Evolutionary conservation across 768 basidiomycete genomes (phyloP).

Genomic region (Leccinum imitatum): DNA sequence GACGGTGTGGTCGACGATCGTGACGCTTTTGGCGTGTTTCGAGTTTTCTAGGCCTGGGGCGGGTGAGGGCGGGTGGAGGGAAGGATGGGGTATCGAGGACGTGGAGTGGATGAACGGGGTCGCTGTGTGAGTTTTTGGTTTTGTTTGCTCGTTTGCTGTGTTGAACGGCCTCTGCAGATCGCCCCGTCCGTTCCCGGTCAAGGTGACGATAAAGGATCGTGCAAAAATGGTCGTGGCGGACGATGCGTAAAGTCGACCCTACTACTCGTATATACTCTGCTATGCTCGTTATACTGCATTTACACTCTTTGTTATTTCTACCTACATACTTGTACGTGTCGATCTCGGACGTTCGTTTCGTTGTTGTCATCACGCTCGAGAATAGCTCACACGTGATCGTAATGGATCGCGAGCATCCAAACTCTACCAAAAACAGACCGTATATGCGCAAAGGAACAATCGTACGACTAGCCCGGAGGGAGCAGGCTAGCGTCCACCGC

Average conservation of each 20-base stretch:
- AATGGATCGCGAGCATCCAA: too few relatives aligned
- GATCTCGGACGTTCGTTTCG: too few relatives aligned
- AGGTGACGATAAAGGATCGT: constrained; percentile 1
- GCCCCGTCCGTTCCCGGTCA: constrained; percentile 6
- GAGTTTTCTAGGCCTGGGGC: background rate
- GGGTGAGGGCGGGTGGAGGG: background rate
- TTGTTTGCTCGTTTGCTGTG: background rate
- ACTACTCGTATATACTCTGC: too few relatives aligned
- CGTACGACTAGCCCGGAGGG: constrained; percentile 75
- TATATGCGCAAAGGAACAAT: too few relatives aligned
- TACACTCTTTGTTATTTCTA: background rate
- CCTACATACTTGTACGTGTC: background rate
- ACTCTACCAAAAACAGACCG: too few relatives aligned
- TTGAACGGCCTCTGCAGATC: background rate
- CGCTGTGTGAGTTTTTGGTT: background rate
- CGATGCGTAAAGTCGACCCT: background rate
- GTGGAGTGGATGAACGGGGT: constrained; percentile 5
- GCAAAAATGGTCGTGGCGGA: background rate
- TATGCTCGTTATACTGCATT: too few relatives aligned
- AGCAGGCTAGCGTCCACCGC: constrained; percentile 88
- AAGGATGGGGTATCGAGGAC: background rate
- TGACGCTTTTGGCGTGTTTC: constrained; percentile 6
- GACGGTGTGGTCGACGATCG: constrained; percentile 2
- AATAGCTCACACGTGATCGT: too few relatives aligned
- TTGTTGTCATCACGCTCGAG: too few relatives aligned